Percentiles rank a stretch among this genome's conserved stretches.
These are phyloP conservation scores for Cyberlindnera euphorbiiphila DNA, from an alignment of 805 yeast species.

Conservation along the genomic window DNA sequence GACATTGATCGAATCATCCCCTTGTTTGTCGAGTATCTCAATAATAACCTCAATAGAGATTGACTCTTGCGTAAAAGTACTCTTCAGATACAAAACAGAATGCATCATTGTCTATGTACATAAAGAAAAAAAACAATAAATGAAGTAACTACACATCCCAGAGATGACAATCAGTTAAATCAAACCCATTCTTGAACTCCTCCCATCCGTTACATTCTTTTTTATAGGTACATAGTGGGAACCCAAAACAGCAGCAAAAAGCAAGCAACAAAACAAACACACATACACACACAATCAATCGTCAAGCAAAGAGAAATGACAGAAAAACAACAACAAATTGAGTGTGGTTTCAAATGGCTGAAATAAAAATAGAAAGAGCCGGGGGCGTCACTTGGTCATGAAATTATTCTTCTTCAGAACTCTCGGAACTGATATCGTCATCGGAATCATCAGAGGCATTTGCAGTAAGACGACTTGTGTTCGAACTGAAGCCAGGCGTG, in stretches of 20 bases:
- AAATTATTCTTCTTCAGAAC: constrained; percentile 65
- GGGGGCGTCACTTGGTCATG: too few species aligned
- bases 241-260: neutral
- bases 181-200: constrained; percentile 3
- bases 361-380: too few species aligned
- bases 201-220: constrained; percentile 1
- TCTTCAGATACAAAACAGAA: too few species aligned
- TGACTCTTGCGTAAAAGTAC: constrained; percentile 2
- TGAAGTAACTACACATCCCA: too few species aligned
- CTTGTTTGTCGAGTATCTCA: constrained; percentile 75
- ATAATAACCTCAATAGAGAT: constrained; percentile 42
- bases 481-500: constrained; percentile 10
- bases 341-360: too few species aligned
- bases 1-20: constrained; percentile 65
- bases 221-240: constrained; percentile 1
- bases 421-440: constrained; percentile 59
- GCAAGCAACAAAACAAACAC: neutral
- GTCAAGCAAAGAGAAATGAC: too few species aligned
- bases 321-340: neutral
- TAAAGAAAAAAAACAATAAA: too few species aligned
- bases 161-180: too few species aligned
- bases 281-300: too few species aligned
- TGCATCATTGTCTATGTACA: too few species aligned
- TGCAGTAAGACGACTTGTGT: constrained; percentile 19
- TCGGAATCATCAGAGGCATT: constrained; percentile 39